These are phyloP conservation scores for Sarcomyxa edulis DNA, from an alignment of 768 basidiomycete genomes.

Conservation along the genomic window DNA sequence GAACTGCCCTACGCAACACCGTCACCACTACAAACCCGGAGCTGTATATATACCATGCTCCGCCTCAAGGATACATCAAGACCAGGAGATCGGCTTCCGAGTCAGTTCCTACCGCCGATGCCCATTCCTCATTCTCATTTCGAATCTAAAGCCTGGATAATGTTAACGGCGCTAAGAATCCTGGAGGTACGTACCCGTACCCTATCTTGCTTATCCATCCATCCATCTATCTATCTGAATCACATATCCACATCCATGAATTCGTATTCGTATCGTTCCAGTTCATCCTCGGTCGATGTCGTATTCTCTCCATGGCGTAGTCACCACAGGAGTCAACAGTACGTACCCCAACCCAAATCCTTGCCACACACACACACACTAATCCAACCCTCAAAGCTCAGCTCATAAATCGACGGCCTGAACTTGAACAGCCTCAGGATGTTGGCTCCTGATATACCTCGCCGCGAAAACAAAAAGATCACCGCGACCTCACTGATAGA, in stretches of 20 bases:
- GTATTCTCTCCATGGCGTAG: slow-evolving; percentile 32
- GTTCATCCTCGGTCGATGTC: slow-evolving; percentile 24
- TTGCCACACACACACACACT: background rate
- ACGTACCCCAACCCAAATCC: slow-evolving; percentile 5
- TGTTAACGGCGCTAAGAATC: slow-evolving; percentile 22
- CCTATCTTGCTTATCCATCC: slow-evolving; percentile 25
- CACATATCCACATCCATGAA: background rate
- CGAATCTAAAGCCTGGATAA: no score
- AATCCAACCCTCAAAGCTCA: slow-evolving; percentile 15
- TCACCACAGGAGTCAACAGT: slow-evolving; percentile 30
- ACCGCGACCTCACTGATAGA: slow-evolving; percentile 14
- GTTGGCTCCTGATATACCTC: slow-evolving; percentile 30
- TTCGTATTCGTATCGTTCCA: slow-evolving; percentile 3
- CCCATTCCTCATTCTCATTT: no score
- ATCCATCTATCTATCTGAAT: slow-evolving; percentile 5
- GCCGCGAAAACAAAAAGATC: slow-evolving; percentile 28
- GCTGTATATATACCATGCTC: no score
- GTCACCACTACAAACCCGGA: no score
- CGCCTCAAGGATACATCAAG: no score
- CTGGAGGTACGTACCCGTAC: slow-evolving; percentile 19
- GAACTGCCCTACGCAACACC: no score
- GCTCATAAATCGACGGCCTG: no score
- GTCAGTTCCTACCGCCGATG: slow-evolving; percentile 20
- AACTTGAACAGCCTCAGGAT: no score
- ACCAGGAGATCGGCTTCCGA: slow-evolving; percentile 23